A percentile compares a stretch with the other conserved stretches of the same genome.
These are phyloP conservation scores for Saccharomycopsis phalli DNA, from an alignment of 1,139 yeast genomes.

Conservation along the genomic window DNA sequence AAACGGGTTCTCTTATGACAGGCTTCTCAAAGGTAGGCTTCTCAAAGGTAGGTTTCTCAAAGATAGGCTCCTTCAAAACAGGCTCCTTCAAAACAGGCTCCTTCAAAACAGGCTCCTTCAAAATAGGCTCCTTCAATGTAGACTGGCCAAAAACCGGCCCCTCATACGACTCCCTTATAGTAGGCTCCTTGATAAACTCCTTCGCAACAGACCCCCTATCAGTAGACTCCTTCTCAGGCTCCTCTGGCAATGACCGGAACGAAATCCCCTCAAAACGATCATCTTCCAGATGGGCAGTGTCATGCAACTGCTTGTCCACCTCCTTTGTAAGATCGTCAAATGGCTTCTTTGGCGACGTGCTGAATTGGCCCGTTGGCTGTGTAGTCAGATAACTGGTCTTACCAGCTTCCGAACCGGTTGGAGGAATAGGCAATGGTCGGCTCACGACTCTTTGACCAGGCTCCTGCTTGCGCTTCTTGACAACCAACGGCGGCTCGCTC, in stretches of 20 bases:
- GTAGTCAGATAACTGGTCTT: background rate
- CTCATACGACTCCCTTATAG: too few relatives aligned
- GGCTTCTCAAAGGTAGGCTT: too few relatives aligned
- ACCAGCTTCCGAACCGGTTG: constrained; percentile 1
- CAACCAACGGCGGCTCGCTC: constrained; percentile 10
- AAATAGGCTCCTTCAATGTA: too few relatives aligned
- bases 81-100: too few relatives aligned
- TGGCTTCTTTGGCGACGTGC: background rate
- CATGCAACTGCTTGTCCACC: constrained; percentile 8
- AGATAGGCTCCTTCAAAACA: too few relatives aligned
- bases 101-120: too few relatives aligned
- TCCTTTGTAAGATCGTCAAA: constrained; percentile 14
- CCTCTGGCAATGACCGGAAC: background rate
- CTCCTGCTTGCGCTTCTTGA: constrained; percentile 2
- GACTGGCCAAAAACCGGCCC: too few relatives aligned
- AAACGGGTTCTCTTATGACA: too few relatives aligned
- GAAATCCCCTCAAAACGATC: constrained; percentile 4
- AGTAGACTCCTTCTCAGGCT: too few relatives aligned
- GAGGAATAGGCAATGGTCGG: constrained; percentile 15
- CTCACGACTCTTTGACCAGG: background rate
- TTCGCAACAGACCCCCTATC: too few relatives aligned
- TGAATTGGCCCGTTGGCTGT: background rate
- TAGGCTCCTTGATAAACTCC: too few relatives aligned
- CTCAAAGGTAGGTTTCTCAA: too few relatives aligned
- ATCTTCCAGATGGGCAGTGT: background rate